These are phyloP conservation scores for Cryptococcus wingfieldii DNA, from an alignment of 1,284 basidiomycete species.

Conservation along the genomic window DNA sequence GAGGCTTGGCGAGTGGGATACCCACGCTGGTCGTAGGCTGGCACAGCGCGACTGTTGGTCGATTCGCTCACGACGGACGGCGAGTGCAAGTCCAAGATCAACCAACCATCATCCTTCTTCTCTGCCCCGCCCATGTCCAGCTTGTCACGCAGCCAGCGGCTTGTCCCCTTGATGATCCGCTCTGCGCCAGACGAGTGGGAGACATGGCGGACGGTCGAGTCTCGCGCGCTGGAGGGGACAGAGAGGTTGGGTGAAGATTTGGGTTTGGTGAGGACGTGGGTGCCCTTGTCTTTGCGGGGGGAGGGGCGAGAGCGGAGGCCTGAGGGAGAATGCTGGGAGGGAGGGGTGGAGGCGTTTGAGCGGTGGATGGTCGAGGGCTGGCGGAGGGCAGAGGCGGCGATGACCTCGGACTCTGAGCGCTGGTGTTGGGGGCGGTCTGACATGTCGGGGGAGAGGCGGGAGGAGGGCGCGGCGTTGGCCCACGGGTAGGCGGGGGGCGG, in stretches of 20 bases:
- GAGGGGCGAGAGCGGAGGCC: not conserved
- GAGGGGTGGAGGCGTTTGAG: not conserved
- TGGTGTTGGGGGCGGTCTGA: not conserved
- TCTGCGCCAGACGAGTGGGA: not conserved
- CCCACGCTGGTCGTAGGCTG: not conserved
- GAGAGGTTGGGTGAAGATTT: not conserved
- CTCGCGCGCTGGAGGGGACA: not conserved
- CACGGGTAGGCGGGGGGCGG: not conserved
- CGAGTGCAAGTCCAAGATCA: not conserved
- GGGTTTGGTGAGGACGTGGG: not conserved
- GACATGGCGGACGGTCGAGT: not conserved
- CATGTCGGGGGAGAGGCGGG: not conserved
- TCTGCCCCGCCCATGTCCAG: not conserved
- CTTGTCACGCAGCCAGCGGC: not conserved
- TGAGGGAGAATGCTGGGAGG: not conserved
- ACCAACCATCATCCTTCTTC: not conserved
- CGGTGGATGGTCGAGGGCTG: not conserved
- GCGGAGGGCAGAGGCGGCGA: not conserved
- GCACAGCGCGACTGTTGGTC: not conserved
- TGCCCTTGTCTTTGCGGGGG: not conserved
- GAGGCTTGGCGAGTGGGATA: not conserved
- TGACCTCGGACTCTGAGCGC: not conserved
- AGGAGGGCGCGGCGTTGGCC: not conserved
- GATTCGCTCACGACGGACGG: not conserved
- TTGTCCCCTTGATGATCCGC: constrained; percentile 1